Base-by-base conservation (phyloP, 177 flowering plant species). In the Telopea speciosissima region DNA sequence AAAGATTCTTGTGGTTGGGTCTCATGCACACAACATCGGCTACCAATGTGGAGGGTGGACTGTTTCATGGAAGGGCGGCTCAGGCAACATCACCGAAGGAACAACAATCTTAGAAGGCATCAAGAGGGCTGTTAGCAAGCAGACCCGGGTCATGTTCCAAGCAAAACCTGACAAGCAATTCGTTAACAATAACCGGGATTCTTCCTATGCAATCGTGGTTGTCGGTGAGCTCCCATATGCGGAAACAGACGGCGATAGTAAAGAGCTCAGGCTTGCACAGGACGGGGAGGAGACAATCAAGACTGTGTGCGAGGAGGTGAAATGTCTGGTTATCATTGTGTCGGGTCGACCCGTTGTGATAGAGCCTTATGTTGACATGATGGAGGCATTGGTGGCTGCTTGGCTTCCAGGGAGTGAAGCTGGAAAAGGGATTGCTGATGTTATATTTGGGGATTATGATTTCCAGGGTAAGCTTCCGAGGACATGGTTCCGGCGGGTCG, bases 331-430 rank as follows among this genome's bases (percentile, higher is more conserved):
- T 52, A 68, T 74, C 8, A 36, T 78, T 12, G 56, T 78, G 0
- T 74, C 77, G 0, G 77, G 80, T 11, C 71, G 80, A 67, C 77
- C 77, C 0, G 8, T 78, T 26, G 75, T 74, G 17, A 67, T 78
- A 17, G 80, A 78, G 52, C 80, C 75, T 5, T 71, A 74, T 44
- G 22, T 74, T 28, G 66, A 49, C 0, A 28, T n/a, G 36, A 68
- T 74, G 36, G 80, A 78, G 11, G 80, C 77, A 23, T 40, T 78
- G 63, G 70, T 78, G 19, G 77, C 80, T 5, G 77, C 80, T 3
- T 78, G 80, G 80, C 52, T 78, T 9, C 80, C 80, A 1, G n/a
- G 77, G 80, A 74, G 67, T 42, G 80, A 77, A 71, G 78, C n/a
- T 72, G 80, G 80, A 61, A 68, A 70, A 52, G 77, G 80, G 23